Base-by-base conservation (phyloP, 2,329 filamentous ascomycete species). In the Aspergillus sp. region DNA sequence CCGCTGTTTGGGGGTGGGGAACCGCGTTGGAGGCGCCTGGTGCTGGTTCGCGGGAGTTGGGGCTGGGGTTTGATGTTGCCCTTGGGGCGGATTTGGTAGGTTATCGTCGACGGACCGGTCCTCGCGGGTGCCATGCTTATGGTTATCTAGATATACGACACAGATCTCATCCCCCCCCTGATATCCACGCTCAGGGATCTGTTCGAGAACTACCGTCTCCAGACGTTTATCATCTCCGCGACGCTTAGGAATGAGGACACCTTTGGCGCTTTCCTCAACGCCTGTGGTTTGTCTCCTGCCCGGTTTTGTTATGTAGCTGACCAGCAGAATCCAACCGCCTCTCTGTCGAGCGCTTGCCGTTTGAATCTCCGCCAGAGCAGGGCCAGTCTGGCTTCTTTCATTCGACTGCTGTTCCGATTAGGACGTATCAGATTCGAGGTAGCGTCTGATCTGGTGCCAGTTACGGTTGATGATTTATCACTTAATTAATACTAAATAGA, bases 221-320 rank as follows among this genome's bases (percentile, higher is more conserved):
- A 74, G 29, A 49, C 68, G 27, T 71, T 78, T 28, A 56, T 81
- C 35, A 72, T 80, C 40, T 68, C 75, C 3, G 71, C 73, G 10
- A 75, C 75, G 1, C 64, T 80, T 33, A 69, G 78, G 34, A 80
- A 80, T 37, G 62, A 69, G 34, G 60, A 75, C 32, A 81, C 76
- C 1, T 78, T 79, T 52, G 63, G 71, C 43, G 59, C 64, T 15
- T 80, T 81, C 47, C 50, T 68, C 43, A 57, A 67, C 35, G 69
- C 68, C 35, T 80, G 75, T 54, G 57, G 76, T 80, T 58, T 51
- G 74, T 51, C 24, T 25, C 8, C 4, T 8, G 5, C 14, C 5
- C 10, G 16, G 8, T 3, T 15, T 8, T 4, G 15, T 32, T 12
- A 11, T 11, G n/a, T 25, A 13, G 8, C 12, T 11, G 13, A 16